Percentiles rank a stretch among this genome's conserved stretches.
These are phyloP conservation scores for Neopestalotiopsis clavispora DNA, from an alignment of 2,329 filamentous ascomycete genomes.

Conservation along the genomic window DNA sequence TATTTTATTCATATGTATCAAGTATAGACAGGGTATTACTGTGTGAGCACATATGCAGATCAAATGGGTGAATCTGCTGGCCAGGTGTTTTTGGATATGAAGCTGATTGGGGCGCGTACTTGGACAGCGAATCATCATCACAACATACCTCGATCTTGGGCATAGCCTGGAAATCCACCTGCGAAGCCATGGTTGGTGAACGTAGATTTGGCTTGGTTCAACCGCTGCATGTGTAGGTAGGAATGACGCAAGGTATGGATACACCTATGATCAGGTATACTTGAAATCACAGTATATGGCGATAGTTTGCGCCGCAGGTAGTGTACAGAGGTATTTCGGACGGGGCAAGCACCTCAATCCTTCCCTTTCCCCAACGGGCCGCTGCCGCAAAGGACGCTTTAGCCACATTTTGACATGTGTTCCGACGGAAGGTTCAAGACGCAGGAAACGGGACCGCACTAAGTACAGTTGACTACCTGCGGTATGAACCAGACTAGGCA, in stretches of 20 bases:
- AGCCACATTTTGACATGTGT: constrained; percentile 2
- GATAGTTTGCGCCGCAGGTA: not conserved
- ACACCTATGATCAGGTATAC: not conserved
- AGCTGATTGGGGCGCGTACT: not conserved
- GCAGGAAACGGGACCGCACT: not conserved
- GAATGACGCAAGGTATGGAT: constrained; percentile 10
- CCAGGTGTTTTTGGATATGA: not conserved
- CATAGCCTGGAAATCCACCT: constrained; percentile 51
- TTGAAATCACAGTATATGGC: not conserved
- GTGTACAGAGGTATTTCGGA: not conserved
- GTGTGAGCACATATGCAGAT: too few relatives aligned
- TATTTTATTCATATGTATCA: not conserved
- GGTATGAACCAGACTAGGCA: too few relatives aligned
- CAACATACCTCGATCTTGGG: constrained; percentile 59
- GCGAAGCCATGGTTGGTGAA: not conserved
- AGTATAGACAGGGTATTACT: too few relatives aligned
- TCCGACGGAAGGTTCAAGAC: not conserved
- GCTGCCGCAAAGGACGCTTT: not conserved
- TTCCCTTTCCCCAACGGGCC: not conserved
- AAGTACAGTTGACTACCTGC: not conserved
- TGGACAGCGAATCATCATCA: not conserved
- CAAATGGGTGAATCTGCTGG: too few relatives aligned
- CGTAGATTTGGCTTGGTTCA: not conserved
- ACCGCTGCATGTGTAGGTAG: not conserved
- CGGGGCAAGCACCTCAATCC: not conserved